These are phyloP conservation scores for Magnaporthiopsis poae DNA, from an alignment of 2,329 filamentous ascomycete species.

Conservation along the genomic window DNA sequence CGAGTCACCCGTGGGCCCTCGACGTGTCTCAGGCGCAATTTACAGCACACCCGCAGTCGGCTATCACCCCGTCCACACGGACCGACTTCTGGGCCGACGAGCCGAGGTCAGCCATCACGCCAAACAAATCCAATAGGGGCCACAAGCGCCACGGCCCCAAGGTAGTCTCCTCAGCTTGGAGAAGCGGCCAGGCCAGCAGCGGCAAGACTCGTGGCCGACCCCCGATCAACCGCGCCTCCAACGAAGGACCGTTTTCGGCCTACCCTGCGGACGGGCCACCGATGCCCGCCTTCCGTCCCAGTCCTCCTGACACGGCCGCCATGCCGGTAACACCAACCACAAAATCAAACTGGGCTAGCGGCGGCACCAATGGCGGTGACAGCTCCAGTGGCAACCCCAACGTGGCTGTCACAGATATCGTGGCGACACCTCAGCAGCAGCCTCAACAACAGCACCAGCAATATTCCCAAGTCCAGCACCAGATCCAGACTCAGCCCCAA, in stretches of 20 bases:
- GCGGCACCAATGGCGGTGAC: not conserved
- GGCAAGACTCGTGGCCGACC: constrained; percentile 73
- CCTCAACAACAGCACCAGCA: not conserved
- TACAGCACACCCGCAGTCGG: constrained; percentile 66
- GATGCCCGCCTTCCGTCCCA: not conserved
- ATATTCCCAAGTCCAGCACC: constrained; percentile 1
- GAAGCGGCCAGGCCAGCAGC: constrained; percentile 49
- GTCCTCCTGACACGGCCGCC: not conserved
- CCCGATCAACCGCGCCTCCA: constrained; percentile 54
- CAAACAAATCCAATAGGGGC: constrained; percentile 43
- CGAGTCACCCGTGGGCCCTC: constrained; percentile 35
- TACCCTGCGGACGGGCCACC: constrained; percentile 47
- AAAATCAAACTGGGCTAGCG: not conserved
- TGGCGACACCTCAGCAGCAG: not conserved
- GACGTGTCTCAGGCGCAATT: constrained; percentile 51
- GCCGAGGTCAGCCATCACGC: constrained; percentile 65
- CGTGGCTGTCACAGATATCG: not conserved
- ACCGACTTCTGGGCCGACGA: constrained; percentile 52
- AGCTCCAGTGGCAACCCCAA: not conserved
- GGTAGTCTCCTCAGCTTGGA: constrained; percentile 86
- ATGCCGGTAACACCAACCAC: constrained; percentile 3
- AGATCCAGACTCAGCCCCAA: not conserved
- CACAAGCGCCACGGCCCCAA: constrained; percentile 65
- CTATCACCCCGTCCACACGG: constrained; percentile 56
- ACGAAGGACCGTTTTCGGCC: constrained; percentile 55